A percentile compares a stretch with the other conserved stretches of the same genome.
These are phyloP conservation scores for Trichaptum fuscoviolaceum DNA, from an alignment of 768 basidiomycete species.

Conservation along the genomic window DNA sequence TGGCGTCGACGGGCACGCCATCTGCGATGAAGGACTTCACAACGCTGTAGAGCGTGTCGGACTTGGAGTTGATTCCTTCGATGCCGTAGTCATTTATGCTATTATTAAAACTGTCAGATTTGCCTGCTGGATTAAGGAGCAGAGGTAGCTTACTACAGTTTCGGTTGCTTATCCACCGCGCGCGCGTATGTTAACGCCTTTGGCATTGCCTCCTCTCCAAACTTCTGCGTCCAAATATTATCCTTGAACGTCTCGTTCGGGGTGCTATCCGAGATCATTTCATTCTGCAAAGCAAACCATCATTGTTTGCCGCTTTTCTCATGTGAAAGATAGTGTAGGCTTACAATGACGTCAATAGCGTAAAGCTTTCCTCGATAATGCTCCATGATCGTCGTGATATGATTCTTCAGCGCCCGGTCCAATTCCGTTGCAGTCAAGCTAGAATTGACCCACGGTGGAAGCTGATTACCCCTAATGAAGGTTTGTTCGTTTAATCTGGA, in stretches of 20 bases:
- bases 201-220: not conserved
- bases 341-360: slow-evolving; percentile 2
- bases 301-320: not conserved
- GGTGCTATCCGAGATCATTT: not conserved
- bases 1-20: not conserved
- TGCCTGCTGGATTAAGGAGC: not conserved
- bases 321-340: not conserved
- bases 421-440: not conserved
- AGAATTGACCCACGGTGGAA: not conserved
- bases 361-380: not conserved
- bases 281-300: not conserved
- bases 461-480: not conserved
- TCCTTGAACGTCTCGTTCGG: not conserved
- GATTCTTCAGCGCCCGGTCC: not conserved
- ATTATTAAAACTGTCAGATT: not conserved
- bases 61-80: slow-evolving; percentile 1
- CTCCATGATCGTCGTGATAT: not conserved
- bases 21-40: not conserved
- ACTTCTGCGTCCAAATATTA: not conserved
- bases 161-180: not conserved
- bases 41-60: not conserved
- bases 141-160: not conserved
- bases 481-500: too few species aligned
- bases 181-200: not conserved
- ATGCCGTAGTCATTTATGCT: slow-evolving; percentile 3